A percentile compares a stretch with the other conserved stretches of the same genome.
Evolutionary conservation across 768 basidiomycete genomes (phyloP).

Genomic region (Pulveroboletus sp.): DNA sequence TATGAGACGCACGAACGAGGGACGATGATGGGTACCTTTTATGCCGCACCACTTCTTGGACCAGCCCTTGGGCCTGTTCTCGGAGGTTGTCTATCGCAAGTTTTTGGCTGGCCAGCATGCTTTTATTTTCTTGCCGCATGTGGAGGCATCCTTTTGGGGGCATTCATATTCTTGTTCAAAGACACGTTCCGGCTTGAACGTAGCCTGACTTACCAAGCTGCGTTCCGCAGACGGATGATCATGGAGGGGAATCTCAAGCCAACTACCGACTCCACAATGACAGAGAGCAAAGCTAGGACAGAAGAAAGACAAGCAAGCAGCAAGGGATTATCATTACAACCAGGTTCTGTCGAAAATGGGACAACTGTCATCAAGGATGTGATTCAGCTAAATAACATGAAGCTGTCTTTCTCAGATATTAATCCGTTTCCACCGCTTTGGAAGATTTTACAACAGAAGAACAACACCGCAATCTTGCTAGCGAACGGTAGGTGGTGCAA

Average conservation of each 20-base stretch:
- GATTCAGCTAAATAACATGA: conserved; percentile 32
- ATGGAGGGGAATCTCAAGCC: conserved; percentile 18
- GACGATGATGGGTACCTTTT: conserved; percentile 77
- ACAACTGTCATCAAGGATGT: conserved; percentile 9
- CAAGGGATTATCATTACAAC: conserved; percentile 10
- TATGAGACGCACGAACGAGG: conserved; percentile 73
- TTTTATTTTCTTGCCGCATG: conserved; percentile 80
- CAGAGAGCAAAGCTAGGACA: conserved; percentile 3
- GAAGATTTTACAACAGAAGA: conserved; percentile 51
- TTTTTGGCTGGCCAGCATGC: conserved; percentile 70
- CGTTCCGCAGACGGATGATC: conserved; percentile 43
- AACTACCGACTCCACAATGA: conserved; percentile 20
- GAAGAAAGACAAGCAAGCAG: conserved; percentile 11
- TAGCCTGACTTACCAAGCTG: conserved; percentile 72
- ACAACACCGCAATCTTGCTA: conserved; percentile 63
- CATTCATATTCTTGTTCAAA: conserved; percentile 64
- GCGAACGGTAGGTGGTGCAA: conserved; percentile 15
- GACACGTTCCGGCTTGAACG: conserved; percentile 84
- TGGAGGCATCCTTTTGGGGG: conserved; percentile 47
- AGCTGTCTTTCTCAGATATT: conserved; percentile 62
- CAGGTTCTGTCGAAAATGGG: conserved; percentile 24
- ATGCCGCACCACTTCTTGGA: conserved; percentile 74
- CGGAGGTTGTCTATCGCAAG: conserved; percentile 63
- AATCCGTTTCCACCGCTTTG: conserved; percentile 66
- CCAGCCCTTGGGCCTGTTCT: conserved; percentile 67